Conservation (phyloP, 306 rosid genomes). For the Quercus dentata region DNA sequence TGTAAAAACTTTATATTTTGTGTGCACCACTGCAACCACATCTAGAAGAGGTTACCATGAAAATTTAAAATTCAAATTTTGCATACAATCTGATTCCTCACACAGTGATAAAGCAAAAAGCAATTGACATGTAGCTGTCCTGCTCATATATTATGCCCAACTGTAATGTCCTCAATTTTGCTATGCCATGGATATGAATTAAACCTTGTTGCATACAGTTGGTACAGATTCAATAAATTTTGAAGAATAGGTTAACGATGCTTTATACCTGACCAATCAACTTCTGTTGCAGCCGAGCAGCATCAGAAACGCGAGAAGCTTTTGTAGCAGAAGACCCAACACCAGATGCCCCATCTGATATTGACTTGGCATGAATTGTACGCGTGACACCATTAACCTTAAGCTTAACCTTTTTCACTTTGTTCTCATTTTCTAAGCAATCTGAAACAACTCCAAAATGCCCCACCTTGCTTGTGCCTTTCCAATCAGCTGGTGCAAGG, state of each 20-base stretch:
- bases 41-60: background rate
- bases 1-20: background rate
- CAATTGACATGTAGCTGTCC: background rate
- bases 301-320: constrained; percentile 2
- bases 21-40: background rate
- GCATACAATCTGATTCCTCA: background rate
- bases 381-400: constrained; percentile 40
- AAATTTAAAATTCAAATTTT: background rate
- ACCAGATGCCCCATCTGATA: background rate
- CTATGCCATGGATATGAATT: background rate
- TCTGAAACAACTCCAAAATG: constrained; percentile 19
- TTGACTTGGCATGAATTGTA: constrained; percentile 31
- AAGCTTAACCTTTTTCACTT: constrained; percentile 37
- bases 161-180: background rate
- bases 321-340: constrained; percentile 1
- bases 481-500: constrained; percentile 36
- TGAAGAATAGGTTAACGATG: background rate
- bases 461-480: background rate
- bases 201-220: background rate
- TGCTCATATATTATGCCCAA: background rate
- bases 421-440: constrained; percentile 27
- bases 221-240: background rate
- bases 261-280: constrained; percentile 24
- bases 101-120: background rate
- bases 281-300: constrained; percentile 2